Evolutionary conservation across 306 rosid species (phyloP).

Genomic region (Erythrophleum fordii): DNA sequence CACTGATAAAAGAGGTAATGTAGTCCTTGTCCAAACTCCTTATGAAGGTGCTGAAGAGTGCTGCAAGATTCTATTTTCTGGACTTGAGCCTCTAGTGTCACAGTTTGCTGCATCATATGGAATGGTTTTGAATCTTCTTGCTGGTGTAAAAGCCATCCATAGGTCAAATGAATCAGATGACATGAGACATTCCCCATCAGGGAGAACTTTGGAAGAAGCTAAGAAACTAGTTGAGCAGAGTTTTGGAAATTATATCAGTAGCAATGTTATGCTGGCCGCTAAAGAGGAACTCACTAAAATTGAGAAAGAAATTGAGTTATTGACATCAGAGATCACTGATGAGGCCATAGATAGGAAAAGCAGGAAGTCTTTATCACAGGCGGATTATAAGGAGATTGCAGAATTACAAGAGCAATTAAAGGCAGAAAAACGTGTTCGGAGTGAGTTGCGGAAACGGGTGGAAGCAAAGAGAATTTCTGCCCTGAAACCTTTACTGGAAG

Average conservation of each 20-base stretch:
- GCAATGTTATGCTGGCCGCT: constrained; percentile 96
- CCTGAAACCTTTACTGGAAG: constrained; percentile 71
- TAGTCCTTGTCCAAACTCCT: constrained; percentile 85
- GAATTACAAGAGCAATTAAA: constrained; percentile 82
- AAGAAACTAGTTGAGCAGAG: constrained; percentile 96
- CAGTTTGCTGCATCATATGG: constrained; percentile 98
- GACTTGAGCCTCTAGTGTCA: constrained; percentile 91
- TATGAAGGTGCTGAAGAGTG: constrained; percentile 94
- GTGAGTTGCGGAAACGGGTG: constrained; percentile 71
- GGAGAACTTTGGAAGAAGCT: constrained; percentile 92
- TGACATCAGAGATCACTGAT: constrained; percentile 71
- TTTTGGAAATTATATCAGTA: constrained; percentile 96
- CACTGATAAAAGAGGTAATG: constrained; percentile 85
- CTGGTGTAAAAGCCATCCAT: constrained; percentile 79
- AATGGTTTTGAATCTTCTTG: constrained; percentile 95
- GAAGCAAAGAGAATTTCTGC: constrained; percentile 73
- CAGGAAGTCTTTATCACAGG: constrained; percentile 66
- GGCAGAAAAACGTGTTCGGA: constrained; percentile 72
- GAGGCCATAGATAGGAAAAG: constrained; percentile 86
- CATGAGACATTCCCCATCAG: constrained; percentile 47
- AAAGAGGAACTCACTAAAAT: constrained; percentile 81
- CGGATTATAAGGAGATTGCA: constrained; percentile 78
- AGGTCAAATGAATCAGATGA: constrained; percentile 65
- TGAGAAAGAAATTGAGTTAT: constrained; percentile 70
- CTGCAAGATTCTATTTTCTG: constrained; percentile 89